These are phyloP conservation scores for Volutella citrinella DNA, from an alignment of 2,329 filamentous ascomycete species.

Conservation along the genomic window DNA sequence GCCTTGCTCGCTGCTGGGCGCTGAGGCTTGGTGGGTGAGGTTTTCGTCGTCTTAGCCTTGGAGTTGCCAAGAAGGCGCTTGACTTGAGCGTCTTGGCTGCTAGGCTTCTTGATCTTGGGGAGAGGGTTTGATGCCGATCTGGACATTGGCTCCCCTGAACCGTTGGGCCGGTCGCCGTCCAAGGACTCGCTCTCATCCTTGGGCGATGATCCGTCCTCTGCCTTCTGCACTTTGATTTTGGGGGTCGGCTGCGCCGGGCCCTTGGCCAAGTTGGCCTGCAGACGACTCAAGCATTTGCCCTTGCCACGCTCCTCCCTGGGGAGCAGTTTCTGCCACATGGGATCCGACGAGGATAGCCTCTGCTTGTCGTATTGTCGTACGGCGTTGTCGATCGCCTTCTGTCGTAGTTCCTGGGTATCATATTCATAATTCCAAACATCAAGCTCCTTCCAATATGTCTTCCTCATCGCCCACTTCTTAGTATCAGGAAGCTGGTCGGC, in stretches of 20 bases:
- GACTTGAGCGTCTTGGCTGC: conserved; percentile 51
- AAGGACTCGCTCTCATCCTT: conserved; percentile 35
- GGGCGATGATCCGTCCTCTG: conserved; percentile 43
- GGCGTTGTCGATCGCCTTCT: conserved; percentile 60
- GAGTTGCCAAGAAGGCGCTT: conserved; percentile 48
- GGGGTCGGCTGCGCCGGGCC: conserved; percentile 44
- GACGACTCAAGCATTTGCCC: conserved; percentile 59
- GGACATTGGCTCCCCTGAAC: conserved; percentile 42
- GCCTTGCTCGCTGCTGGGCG: conserved; percentile 29
- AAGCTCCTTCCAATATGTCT: conserved; percentile 60
- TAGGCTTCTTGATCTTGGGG: conserved; percentile 55
- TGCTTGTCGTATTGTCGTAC: conserved; percentile 58
- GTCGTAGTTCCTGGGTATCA: conserved; percentile 48
- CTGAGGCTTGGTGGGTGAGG: conserved; percentile 42
- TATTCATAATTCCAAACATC: conserved; percentile 64
- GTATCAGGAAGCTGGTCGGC: conserved; percentile 47
- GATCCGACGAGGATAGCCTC: conserved; percentile 52
- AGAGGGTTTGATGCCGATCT: conserved; percentile 51
- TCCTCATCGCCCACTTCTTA: conserved; percentile 55
- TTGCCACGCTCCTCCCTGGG: conserved; percentile 54
- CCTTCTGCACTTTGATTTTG: conserved; percentile 49
- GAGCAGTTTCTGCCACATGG: conserved; percentile 61
- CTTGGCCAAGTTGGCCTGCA: conserved; percentile 58
- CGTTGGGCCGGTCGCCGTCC: conserved; percentile 27
- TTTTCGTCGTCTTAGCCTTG: conserved; percentile 34